These are phyloP conservation scores for Saprolegnia parasitica DNA, from an alignment of 352 stramenopile species.

Conservation along the genomic window DNA sequence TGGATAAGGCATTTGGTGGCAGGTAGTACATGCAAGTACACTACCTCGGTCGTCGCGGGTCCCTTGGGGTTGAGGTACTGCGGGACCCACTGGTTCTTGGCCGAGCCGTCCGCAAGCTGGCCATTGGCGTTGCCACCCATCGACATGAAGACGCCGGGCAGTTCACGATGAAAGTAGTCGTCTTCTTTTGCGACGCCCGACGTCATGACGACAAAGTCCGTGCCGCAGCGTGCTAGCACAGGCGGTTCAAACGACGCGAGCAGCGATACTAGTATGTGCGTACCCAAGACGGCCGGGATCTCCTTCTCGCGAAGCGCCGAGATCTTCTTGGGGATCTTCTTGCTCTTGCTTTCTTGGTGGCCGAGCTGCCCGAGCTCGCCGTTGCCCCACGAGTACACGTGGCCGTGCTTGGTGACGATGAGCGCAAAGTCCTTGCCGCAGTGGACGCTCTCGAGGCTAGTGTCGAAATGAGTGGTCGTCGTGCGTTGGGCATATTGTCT, in stretches of 20 bases:
- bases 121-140: constrained; percentile 71
- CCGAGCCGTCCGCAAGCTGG: constrained; percentile 57
- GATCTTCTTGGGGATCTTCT: constrained; percentile 82
- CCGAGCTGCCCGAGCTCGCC: constrained; percentile 70
- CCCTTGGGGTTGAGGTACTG: constrained; percentile 72
- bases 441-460: constrained; percentile 52
- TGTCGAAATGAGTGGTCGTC: background rate
- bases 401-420: constrained; percentile 49
- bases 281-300: constrained; percentile 60
- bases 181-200: constrained; percentile 60
- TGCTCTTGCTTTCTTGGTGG: constrained; percentile 83
- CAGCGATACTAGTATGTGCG: constrained; percentile 11
- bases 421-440: constrained; percentile 58
- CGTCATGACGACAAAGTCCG: constrained; percentile 70
- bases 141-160: constrained; percentile 71
- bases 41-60: constrained; percentile 49
- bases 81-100: constrained; percentile 80
- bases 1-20: background rate
- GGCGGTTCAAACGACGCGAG: background rate
- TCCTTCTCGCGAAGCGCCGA: constrained; percentile 74
- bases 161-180: constrained; percentile 70
- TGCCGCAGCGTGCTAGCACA: constrained; percentile 47
- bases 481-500: background rate
- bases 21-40: background rate
- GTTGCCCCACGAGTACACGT: constrained; percentile 78